Evolutionary conservation across 768 basidiomycete species (phyloP), one percentile per base, ranked within the genome.

Genomic region (Kwoniella dendrophila): DNA sequence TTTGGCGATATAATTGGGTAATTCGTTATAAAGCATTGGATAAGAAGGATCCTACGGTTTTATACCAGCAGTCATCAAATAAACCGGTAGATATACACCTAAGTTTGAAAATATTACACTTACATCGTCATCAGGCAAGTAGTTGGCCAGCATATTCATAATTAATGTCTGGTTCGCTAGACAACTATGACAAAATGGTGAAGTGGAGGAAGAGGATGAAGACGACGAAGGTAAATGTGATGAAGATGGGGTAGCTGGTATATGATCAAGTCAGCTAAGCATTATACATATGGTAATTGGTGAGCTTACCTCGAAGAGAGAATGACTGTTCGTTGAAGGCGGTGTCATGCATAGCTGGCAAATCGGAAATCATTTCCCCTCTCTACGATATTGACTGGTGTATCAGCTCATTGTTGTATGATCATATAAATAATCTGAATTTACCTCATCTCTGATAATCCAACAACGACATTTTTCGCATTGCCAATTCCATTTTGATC

Each of bases 81-180:
- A 47, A 7, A 47, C 44, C 8, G 8, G 18, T 18, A 38, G 8
- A 38, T 8, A 38, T 18, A 38, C 36, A 38, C 18, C 18, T 18
- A 38, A 18, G 8, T 38, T n/a, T n/a, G n/a, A n/a, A n/a, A n/a
- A n/a, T n/a, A n/a, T n/a, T n/a, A n/a, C 41, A 82, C 87, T 68
- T 73, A 92, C 92, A 62, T 85, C 84, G n/a, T 86, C 84, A 26
- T 85, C 80, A 10, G 92, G 92, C 0, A 95, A 84, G 77, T 94
- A 97, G 70, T 89, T 92, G 16, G 92, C 89, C 32, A 97, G 81
- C 57, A 97, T 84, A 77, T 92, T 90, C 63, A 90, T 82, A 55
- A 92, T 82, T 38, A 97, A 84, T 82, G 86, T 88, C 73, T 96
- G 93, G 78, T 97, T 97, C n/a, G 90, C 90, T 69, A 88, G 87